A percentile compares a stretch with the other conserved stretches of the same genome.
phyloP scores from a whole-genome alignment of 176 grass and related monocot species.

The Carex pumila region DNA sequence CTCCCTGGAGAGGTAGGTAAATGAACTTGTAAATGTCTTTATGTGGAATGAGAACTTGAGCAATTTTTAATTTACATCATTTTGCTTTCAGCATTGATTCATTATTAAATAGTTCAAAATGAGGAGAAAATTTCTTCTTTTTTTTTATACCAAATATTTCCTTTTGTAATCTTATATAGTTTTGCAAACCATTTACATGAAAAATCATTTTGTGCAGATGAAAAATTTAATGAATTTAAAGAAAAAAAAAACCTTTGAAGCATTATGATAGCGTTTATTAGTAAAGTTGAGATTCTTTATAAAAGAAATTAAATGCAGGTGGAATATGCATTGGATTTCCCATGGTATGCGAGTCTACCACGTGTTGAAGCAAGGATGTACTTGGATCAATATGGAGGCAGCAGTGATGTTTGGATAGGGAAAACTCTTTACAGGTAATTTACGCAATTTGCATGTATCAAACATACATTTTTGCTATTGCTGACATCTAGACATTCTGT shows the following conservation, averaged over 20 bases:
- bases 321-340: slow-evolving; percentile 64
- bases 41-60: not conserved
- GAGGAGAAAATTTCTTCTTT: not conserved
- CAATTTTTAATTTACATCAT: not conserved
- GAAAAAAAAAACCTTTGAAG: not conserved
- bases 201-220: not conserved
- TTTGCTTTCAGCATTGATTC: not conserved
- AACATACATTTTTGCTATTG: not conserved
- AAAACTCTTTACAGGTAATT: slow-evolving; percentile 86
- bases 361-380: slow-evolving; percentile 74
- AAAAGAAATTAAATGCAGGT: slow-evolving; percentile 36
- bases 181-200: not conserved
- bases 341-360: slow-evolving; percentile 71
- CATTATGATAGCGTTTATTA: not conserved
- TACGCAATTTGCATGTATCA: not conserved
- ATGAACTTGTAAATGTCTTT: not conserved
- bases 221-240: not conserved
- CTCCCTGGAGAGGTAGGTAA: slow-evolving; percentile 58
- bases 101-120: not conserved
- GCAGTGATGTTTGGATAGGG: slow-evolving; percentile 74
- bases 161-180: not conserved
- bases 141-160: not conserved
- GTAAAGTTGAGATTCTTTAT: not conserved
- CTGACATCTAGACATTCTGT: not conserved
- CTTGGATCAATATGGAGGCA: slow-evolving; percentile 79